These are phyloP conservation scores for Pachysandra terminalis DNA, from an alignment of 164 flowering plant species.

Conservation along the genomic window DNA sequence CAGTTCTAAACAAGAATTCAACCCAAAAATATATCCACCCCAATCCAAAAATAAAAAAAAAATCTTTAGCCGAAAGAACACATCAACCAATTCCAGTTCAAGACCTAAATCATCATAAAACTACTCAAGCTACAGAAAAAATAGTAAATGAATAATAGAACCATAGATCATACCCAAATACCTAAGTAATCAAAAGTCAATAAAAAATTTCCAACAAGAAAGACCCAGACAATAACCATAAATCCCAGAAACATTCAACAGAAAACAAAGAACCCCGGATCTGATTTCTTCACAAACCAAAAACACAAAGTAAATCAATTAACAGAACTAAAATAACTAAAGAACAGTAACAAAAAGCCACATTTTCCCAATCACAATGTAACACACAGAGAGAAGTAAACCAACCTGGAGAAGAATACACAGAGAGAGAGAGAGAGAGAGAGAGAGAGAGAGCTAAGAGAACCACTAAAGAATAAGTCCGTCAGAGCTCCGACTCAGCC, in stretches of 20 bases:
- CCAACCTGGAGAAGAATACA: background rate
- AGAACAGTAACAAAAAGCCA: background rate
- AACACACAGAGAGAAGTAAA: slow-evolving; percentile 3
- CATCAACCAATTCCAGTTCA: background rate
- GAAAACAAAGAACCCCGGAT: background rate
- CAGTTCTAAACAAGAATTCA: too few relatives aligned
- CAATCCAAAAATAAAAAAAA: background rate
- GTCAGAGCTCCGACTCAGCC: slow-evolving; percentile 22
- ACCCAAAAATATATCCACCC: background rate
- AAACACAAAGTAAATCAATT: background rate
- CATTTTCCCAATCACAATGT: slow-evolving; percentile 5
- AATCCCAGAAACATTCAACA: background rate
- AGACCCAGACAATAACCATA: background rate
- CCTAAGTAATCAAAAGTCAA: background rate
- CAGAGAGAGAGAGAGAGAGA: too few relatives aligned
- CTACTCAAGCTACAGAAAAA: background rate
- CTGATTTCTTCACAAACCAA: background rate
- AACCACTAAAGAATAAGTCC: slow-evolving; percentile 14
- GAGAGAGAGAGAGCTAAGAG: too few relatives aligned
- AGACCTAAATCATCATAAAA: background rate
- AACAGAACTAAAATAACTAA: background rate
- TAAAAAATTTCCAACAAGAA: background rate
- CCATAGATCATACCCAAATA: background rate
- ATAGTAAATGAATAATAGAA: background rate
- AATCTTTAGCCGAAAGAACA: background rate